Evolutionary conservation across 306 rosid genomes (phyloP).

Genomic region (Cercis canadensis): DNA sequence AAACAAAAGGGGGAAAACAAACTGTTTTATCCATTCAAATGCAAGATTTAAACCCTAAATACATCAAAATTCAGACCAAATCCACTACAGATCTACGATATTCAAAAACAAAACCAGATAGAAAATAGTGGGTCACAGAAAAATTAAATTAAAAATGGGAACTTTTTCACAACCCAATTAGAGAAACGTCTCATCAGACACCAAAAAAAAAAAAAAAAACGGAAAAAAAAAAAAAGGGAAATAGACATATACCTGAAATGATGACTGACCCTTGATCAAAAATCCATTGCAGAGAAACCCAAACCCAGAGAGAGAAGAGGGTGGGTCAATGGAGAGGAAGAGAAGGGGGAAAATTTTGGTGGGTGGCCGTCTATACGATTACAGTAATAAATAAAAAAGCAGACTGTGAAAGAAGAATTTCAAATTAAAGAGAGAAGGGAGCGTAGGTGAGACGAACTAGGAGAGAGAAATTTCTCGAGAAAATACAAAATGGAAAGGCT

Average conservation of each 20-base stretch:
- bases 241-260: conserved; percentile 36
- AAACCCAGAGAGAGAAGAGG: not conserved
- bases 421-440: conserved; percentile 66
- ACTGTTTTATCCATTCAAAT: conserved; percentile 27
- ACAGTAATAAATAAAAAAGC: conserved; percentile 28
- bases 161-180: not conserved
- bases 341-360: conserved; percentile 3
- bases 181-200: not conserved
- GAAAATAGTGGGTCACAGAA: not conserved
- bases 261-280: conserved; percentile 31
- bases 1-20: conserved; percentile 21
- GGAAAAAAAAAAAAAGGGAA: not conserved
- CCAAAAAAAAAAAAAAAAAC: not conserved
- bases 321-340: not conserved
- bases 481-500: conserved; percentile 39
- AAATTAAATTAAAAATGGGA: not conserved
- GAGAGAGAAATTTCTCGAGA: conserved; percentile 51
- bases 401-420: conserved; percentile 40
- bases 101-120: conserved; percentile 4
- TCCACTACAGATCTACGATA: conserved; percentile 35
- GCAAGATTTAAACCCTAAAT: conserved; percentile 42
- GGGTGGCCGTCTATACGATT: conserved; percentile 9
- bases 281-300: conserved; percentile 33
- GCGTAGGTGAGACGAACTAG: conserved; percentile 23
- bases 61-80: conserved; percentile 26